phyloP scores from a whole-genome alignment of 2,329 filamentous ascomycete species.

The Aspergillus ustus region DNA sequence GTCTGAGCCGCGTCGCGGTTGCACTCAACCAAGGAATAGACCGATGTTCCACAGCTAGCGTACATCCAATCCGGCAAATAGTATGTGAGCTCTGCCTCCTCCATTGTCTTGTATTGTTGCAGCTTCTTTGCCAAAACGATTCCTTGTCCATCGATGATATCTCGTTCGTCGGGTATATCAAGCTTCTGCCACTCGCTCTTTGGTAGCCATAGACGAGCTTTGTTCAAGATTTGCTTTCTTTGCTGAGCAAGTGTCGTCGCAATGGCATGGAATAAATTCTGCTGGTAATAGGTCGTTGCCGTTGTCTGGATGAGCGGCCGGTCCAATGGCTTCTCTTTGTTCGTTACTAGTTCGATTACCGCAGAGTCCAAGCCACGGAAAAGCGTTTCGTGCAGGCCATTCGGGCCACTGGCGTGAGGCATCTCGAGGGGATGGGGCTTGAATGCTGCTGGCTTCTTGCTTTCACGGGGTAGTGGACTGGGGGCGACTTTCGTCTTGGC shows the following conservation, averaged over 20 bases:
- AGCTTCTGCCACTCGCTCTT: neutral
- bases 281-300: neutral
- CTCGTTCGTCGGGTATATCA: neutral
- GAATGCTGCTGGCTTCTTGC: neutral
- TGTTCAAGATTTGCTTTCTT: neutral
- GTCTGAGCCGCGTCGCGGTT: conserved; percentile 1
- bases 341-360: neutral
- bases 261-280: neutral
- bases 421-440: neutral
- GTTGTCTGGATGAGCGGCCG: neutral
- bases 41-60: neutral
- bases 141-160: neutral
- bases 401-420: neutral
- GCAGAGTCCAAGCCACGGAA: neutral
- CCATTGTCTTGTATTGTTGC: neutral
- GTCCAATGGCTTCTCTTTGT: neutral
- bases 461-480: neutral
- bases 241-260: neutral
- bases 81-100: neutral
- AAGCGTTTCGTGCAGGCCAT: neutral
- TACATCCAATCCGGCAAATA: neutral
- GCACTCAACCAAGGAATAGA: conserved; percentile 3
- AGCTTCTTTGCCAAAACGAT: neutral
- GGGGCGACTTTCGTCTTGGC: no score
- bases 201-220: neutral